Percentiles rank a stretch among this genome's conserved stretches.
phyloP scores from a whole-genome alignment of 495 filamentous ascomycete species.

The Terfezia boudieri region DNA sequence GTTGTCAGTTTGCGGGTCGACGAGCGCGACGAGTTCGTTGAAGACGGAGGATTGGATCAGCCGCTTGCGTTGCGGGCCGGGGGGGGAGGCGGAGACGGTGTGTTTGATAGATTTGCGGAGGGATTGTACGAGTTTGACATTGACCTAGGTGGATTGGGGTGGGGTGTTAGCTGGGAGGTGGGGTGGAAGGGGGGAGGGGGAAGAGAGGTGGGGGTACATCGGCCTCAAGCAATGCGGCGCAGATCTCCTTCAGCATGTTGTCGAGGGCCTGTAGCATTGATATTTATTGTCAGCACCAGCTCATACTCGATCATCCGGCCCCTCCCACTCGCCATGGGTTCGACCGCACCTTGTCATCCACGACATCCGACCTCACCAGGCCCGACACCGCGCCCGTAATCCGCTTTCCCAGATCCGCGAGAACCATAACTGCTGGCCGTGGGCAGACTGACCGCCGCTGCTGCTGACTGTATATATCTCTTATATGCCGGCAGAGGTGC shows the following conservation, averaged over 20 bases:
- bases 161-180: neutral
- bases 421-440: slow-evolving; percentile 43
- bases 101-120: slow-evolving; percentile 83
- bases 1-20: slow-evolving; percentile 84
- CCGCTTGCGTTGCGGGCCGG: slow-evolving; percentile 89
- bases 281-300: neutral
- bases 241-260: slow-evolving; percentile 93
- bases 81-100: slow-evolving; percentile 69
- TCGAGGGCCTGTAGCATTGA: slow-evolving; percentile 55
- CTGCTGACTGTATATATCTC: no score
- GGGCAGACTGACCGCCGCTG: no score
- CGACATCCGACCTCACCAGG: slow-evolving; percentile 69
- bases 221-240: slow-evolving; percentile 75
- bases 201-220: slow-evolving; percentile 27
- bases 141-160: slow-evolving; percentile 29
- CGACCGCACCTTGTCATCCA: slow-evolving; percentile 71
- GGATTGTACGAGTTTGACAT: slow-evolving; percentile 75
- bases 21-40: slow-evolving; percentile 84
- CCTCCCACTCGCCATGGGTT: neutral
- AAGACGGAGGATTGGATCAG: slow-evolving; percentile 96
- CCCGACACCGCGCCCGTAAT: slow-evolving; percentile 93
- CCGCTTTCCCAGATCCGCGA: slow-evolving; percentile 94
- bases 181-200: neutral
- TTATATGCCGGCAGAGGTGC: no score
- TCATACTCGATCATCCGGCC: neutral